Evolutionary conservation across 2,329 filamentous ascomycete species (phyloP).

Genomic region (Tolypocladium tropicale): DNA sequence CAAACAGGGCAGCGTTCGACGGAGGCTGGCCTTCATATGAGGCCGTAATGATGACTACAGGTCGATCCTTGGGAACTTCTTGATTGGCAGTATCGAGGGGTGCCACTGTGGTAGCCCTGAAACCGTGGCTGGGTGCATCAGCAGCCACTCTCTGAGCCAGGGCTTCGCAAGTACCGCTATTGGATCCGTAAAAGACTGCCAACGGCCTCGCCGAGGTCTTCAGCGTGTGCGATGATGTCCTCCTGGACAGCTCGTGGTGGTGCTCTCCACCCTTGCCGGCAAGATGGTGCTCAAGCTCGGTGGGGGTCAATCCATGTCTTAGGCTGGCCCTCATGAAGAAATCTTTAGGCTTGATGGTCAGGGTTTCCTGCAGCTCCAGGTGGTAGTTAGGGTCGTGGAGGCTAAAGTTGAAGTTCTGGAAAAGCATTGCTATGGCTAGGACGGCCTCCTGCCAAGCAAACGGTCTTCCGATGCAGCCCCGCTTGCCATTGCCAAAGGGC

Average conservation of each 20-base stretch:
- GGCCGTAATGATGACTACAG: constrained; percentile 57
- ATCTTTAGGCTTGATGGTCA: constrained; percentile 54
- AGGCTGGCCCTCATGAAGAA: constrained; percentile 52
- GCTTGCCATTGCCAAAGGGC: constrained; percentile 63
- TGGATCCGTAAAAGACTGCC: constrained; percentile 63
- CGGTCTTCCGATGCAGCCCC: constrained; percentile 61
- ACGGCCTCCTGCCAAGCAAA: constrained; percentile 69
- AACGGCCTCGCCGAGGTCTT: constrained; percentile 30
- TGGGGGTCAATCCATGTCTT: constrained; percentile 34
- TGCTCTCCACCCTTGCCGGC: constrained; percentile 17
- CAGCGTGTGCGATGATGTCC: background rate
- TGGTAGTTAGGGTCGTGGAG: constrained; percentile 51
- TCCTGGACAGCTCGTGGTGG: background rate
- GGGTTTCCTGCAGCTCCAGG: constrained; percentile 41
- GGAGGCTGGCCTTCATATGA: constrained; percentile 67
- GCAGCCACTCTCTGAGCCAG: constrained; percentile 53
- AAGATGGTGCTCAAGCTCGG: constrained; percentile 35
- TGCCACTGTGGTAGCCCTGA: constrained; percentile 39
- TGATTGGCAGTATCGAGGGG: constrained; percentile 52
- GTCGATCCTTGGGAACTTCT: constrained; percentile 47
- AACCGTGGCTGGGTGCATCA: constrained; percentile 50
- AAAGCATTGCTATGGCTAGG: constrained; percentile 48
- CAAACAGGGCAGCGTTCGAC: constrained; percentile 61
- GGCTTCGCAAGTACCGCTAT: constrained; percentile 64
- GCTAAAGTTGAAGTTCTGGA: constrained; percentile 63